Percentiles rank a stretch among this genome's conserved stretches.
Conservation (phyloP, 2,329 filamentous ascomycete species). For the Aspergillus chevalieri region DNA sequence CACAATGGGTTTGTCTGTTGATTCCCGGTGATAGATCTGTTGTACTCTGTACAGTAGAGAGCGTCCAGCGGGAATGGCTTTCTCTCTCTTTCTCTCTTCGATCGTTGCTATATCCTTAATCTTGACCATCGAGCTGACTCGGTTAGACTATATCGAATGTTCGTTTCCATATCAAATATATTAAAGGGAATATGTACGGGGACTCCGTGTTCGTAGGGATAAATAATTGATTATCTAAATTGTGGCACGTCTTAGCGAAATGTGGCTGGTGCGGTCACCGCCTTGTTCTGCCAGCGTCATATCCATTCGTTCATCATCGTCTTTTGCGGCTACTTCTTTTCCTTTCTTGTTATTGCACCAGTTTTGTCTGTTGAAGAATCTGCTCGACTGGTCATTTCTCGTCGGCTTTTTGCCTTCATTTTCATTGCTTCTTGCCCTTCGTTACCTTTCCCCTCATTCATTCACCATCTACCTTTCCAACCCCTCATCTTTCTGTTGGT, state of each 20-base stretch:
- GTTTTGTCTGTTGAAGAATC: too few relatives aligned
- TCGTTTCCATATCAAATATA: too few relatives aligned
- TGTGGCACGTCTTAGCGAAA: too few relatives aligned
- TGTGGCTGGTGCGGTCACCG: too few relatives aligned
- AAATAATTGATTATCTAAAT: too few relatives aligned
- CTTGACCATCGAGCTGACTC: background rate
- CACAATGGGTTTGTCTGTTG: too few relatives aligned
- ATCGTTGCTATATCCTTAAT: background rate
- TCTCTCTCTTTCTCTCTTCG: background rate
- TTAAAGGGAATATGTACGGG: too few relatives aligned
- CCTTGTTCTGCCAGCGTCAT: too few relatives aligned
- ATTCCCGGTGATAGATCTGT: background rate
- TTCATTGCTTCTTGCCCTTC: background rate
- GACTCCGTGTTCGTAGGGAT: too few relatives aligned
- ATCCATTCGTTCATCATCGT: background rate
- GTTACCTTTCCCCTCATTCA: constrained; percentile 3
- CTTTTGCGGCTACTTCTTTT: background rate
- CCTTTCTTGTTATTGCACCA: too few relatives aligned
- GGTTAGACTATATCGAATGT: too few relatives aligned
- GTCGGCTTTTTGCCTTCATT: background rate
- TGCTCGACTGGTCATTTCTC: background rate
- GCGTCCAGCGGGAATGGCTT: too few relatives aligned
- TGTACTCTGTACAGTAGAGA: background rate
- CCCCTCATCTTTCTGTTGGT: constrained; percentile 23
- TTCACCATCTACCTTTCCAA: constrained; percentile 12